Percentiles rank a stretch among this genome's conserved stretches.
phyloP scores from a whole-genome alignment of 2,329 filamentous ascomycete genomes.

The Xylariomycetidae sp. region DNA sequence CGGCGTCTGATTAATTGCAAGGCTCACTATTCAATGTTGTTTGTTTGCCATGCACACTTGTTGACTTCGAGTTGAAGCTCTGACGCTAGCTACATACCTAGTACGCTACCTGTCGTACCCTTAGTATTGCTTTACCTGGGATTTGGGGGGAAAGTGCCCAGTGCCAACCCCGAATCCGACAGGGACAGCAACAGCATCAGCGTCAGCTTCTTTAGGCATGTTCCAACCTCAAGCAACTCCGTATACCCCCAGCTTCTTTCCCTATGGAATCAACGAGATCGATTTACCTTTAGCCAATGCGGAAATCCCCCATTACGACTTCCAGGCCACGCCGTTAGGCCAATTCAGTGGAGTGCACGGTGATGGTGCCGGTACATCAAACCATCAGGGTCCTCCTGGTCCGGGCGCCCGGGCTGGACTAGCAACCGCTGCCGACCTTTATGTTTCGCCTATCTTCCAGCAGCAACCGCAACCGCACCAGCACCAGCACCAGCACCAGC shows the following conservation, averaged over 20 bases:
- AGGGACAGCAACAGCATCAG: too few species aligned
- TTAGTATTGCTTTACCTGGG: too few species aligned
- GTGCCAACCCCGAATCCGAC: too few species aligned
- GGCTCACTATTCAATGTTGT: too few species aligned
- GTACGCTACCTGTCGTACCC: too few species aligned
- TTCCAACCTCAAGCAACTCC: conserved; percentile 51
- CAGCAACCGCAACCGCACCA: conserved; percentile 17
- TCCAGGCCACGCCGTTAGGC: conserved; percentile 23
- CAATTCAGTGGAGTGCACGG: conserved; percentile 21
- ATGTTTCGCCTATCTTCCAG: conserved; percentile 19
- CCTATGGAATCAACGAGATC: conserved; percentile 37
- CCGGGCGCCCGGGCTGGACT: conserved; percentile 15
- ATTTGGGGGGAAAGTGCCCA: too few species aligned
- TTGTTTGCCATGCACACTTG: too few species aligned
- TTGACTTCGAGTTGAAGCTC: too few species aligned
- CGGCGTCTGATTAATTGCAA: too few species aligned
- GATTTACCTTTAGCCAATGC: conserved; percentile 24
- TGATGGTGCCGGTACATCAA: conserved; percentile 8
- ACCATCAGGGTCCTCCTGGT: conserved; percentile 6
- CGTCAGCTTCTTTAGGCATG: conserved; percentile 35
- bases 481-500: conserved; percentile 16
- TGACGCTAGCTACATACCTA: too few species aligned
- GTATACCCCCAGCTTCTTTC: conserved; percentile 39
- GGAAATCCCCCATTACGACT: conserved; percentile 22
- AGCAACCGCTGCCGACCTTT: conserved; percentile 17